Evolutionary conservation across 768 basidiomycete species (phyloP).

Genomic region (Pseudohyphozyma bogoriensis): DNA sequence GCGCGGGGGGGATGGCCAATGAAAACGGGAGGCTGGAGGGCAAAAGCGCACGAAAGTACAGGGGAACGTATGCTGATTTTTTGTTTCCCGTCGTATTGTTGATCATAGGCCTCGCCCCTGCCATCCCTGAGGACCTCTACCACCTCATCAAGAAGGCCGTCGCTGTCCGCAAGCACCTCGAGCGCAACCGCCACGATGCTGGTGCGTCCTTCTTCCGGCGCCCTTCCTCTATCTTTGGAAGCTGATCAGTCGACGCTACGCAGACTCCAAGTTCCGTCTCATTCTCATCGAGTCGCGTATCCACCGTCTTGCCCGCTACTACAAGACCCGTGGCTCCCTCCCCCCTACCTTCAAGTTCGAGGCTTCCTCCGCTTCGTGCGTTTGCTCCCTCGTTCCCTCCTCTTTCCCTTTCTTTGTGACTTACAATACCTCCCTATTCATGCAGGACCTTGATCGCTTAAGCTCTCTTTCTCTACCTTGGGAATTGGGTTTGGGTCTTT

Average conservation of each 20-base stretch:
- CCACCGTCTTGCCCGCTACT: conserved; percentile 94
- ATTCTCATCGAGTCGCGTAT: conserved; percentile 99
- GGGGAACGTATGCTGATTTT: conserved; percentile 12
- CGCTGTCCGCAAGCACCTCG: conserved; percentile 95
- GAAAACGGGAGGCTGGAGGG: neutral
- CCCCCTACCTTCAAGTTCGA: conserved; percentile 85
- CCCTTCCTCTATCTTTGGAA: neutral
- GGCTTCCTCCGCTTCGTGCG: conserved; percentile 69
- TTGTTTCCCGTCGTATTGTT: too few species aligned
- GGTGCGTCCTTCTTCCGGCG: conserved; percentile 36
- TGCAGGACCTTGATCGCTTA: too few species aligned
- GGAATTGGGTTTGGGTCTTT: too few species aligned
- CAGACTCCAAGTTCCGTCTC: conserved; percentile 80
- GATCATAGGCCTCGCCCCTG: conserved; percentile 87
- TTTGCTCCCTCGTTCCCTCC: too few species aligned
- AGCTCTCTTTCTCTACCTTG: too few species aligned
- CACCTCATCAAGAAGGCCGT: conserved; percentile 99
- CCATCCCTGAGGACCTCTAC: conserved; percentile 98
- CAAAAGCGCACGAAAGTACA: neutral
- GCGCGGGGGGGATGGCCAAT: neutral
- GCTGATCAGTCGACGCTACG: neutral
- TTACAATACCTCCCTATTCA: too few species aligned
- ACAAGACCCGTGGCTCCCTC: conserved; percentile 80
- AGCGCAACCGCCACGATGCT: conserved; percentile 97
- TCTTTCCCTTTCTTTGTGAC: too few species aligned